Percentiles rank a stretch among this genome's conserved stretches.
Evolutionary conservation across 2,329 filamentous ascomycete species (phyloP).

Genomic region (Clathrospora elynae): DNA sequence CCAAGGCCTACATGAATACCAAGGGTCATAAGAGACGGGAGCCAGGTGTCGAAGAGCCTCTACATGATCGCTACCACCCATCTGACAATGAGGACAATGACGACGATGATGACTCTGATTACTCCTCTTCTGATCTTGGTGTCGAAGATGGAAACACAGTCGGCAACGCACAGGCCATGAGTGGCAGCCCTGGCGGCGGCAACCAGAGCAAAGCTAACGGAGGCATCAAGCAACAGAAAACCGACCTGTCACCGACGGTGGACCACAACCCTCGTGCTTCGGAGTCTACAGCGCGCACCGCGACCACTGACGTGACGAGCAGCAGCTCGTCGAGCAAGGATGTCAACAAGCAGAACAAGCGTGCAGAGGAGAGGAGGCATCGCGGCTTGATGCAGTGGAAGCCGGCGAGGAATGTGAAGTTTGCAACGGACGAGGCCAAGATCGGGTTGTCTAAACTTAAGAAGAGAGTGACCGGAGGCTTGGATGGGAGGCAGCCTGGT

Average conservation of each 20-base stretch:
- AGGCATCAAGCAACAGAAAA: conserved; percentile 32
- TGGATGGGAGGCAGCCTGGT: conserved; percentile 83
- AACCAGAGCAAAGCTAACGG: conserved; percentile 22
- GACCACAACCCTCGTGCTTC: conserved; percentile 29
- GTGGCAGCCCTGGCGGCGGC: conserved; percentile 22
- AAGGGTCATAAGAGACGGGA: conserved; percentile 61
- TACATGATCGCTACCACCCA: conserved; percentile 58
- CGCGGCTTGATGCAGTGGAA: conserved; percentile 95
- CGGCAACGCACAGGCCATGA: conserved; percentile 30
- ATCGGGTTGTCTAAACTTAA: conserved; percentile 77
- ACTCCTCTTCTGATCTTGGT: conserved; percentile 59
- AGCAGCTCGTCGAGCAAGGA: conserved; percentile 54
- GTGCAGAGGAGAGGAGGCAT: conserved; percentile 79
- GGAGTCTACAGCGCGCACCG: conserved; percentile 36
- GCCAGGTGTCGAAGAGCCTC: conserved; percentile 58
- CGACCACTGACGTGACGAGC: conserved; percentile 27
- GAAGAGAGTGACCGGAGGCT: conserved; percentile 70
- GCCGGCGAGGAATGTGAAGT: conserved; percentile 81
- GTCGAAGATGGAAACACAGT: conserved; percentile 60
- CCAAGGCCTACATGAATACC: conserved; percentile 62
- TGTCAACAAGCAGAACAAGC: conserved; percentile 70
- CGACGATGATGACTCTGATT: conserved; percentile 49
- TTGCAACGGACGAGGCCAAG: conserved; percentile 85
- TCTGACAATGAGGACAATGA: conserved; percentile 51
- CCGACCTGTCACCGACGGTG: conserved; percentile 36